Evolutionary conservation across 1,284 basidiomycete species (phyloP).

Genomic region (Ceratobasidium papillatum): DNA sequence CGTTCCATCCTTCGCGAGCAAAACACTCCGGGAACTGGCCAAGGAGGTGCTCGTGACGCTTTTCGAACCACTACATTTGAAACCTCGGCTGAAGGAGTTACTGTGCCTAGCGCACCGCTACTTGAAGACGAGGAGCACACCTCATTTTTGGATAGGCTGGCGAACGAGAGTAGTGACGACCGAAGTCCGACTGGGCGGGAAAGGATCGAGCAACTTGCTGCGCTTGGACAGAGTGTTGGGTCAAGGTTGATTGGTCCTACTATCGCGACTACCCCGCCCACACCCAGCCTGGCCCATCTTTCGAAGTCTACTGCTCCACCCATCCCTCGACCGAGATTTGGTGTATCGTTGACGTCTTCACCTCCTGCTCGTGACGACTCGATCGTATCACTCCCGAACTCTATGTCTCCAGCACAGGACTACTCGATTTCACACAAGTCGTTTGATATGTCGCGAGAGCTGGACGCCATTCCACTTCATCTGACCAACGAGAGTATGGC

Average conservation of each 20-base stretch:
- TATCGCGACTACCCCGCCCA: conserved; percentile 12
- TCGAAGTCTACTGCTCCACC: not conserved
- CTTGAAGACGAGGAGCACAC: conserved; percentile 34
- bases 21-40: conserved; percentile 76
- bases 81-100: conserved; percentile 53
- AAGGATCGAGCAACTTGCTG: conserved; percentile 34
- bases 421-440: conserved; percentile 15
- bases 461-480: conserved; percentile 20
- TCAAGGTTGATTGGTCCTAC: conserved; percentile 3
- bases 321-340: conserved; percentile 24
- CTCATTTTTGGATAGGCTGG: conserved; percentile 30
- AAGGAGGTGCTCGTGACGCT: conserved; percentile 74
- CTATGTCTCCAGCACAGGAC: conserved; percentile 27
- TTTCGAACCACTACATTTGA: conserved; percentile 71
- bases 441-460: conserved; percentile 37
- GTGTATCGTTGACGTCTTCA: conserved; percentile 17
- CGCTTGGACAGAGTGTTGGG: conserved; percentile 34
- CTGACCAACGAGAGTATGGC: not conserved
- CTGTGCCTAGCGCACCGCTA: conserved; percentile 8
- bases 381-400: conserved; percentile 25
- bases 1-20: conserved; percentile 74
- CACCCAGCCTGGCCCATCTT: not conserved
- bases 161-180: conserved; percentile 22
- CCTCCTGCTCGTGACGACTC: conserved; percentile 28
- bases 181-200: not conserved